Conservation (phyloP, 2,329 filamentous ascomycete genomes). For the Pseudomassariella vexata region DNA sequence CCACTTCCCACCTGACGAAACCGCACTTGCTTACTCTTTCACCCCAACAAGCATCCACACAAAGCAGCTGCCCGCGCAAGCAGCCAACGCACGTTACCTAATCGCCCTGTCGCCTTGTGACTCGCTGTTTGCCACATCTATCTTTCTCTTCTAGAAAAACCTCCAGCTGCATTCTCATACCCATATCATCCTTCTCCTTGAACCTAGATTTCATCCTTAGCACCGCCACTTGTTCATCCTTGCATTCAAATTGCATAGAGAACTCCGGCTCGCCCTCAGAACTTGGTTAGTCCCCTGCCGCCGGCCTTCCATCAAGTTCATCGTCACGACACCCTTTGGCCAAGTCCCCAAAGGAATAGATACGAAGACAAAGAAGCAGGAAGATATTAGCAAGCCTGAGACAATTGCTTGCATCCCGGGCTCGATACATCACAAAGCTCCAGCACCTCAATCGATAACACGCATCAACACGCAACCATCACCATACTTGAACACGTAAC, state of each 20-base stretch:
- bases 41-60: neutral
- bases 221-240: neutral
- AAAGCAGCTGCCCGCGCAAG: neutral
- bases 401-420: constrained; percentile 1
- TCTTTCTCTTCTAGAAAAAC: constrained; percentile 4
- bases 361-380: neutral
- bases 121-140: constrained; percentile 3
- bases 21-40: constrained; percentile 2
- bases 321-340: constrained; percentile 1
- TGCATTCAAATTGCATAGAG: constrained; percentile 3
- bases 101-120: constrained; percentile 5
- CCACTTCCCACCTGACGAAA: constrained; percentile 1
- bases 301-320: neutral
- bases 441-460: neutral
- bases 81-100: constrained; percentile 3
- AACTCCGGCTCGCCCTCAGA: neutral
- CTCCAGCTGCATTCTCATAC: constrained; percentile 1
- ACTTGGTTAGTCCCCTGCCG: neutral
- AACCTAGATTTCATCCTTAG: constrained; percentile 2
- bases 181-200: neutral
- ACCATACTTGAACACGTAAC: neutral
- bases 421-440: neutral
- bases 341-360: constrained; percentile 1
- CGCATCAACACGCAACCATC: too few relatives aligned
- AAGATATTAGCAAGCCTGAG: constrained; percentile 4